These are phyloP conservation scores for Fonsecaea multimorphosa DNA, from an alignment of 2,329 filamentous ascomycete genomes.

Conservation along the genomic window DNA sequence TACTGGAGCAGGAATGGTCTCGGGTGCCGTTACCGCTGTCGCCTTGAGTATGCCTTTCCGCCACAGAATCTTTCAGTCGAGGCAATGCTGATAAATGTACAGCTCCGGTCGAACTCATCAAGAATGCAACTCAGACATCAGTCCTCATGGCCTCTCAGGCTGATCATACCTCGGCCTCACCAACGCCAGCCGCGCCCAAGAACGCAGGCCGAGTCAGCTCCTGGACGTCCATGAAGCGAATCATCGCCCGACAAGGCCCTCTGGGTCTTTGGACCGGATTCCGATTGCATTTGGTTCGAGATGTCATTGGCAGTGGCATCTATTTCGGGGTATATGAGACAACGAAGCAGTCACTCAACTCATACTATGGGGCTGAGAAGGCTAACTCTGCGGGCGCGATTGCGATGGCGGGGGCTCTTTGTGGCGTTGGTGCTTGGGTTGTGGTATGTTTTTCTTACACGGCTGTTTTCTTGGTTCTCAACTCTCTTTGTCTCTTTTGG, in stretches of 20 bases:
- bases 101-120: constrained; percentile 57
- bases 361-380: constrained; percentile 51
- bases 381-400: constrained; percentile 51
- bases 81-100: too few species aligned
- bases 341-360: constrained; percentile 54
- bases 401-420: constrained; percentile 54
- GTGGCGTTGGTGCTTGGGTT: constrained; percentile 56
- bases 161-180: constrained; percentile 12
- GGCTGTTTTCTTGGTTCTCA: background rate
- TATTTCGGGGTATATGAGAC: constrained; percentile 57
- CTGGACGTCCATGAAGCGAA: constrained; percentile 51
- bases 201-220: constrained; percentile 50
- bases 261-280: constrained; percentile 55
- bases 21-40: constrained; percentile 51
- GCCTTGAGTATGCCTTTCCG: constrained; percentile 50
- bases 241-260: constrained; percentile 51
- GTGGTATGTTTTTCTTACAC: constrained; percentile 51
- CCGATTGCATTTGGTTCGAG: constrained; percentile 52
- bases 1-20: constrained; percentile 50
- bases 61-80: background rate
- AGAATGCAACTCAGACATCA: constrained; percentile 57
- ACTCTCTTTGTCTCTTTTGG: background rate
- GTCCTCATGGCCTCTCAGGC: constrained; percentile 48
- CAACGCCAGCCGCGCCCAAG: constrained; percentile 21
- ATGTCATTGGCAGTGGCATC: constrained; percentile 53